Percentiles rank a stretch among this genome's conserved stretches.
Evolutionary conservation across 2,329 filamentous ascomycete species (phyloP).

Genomic region (Penicillium sp.): DNA sequence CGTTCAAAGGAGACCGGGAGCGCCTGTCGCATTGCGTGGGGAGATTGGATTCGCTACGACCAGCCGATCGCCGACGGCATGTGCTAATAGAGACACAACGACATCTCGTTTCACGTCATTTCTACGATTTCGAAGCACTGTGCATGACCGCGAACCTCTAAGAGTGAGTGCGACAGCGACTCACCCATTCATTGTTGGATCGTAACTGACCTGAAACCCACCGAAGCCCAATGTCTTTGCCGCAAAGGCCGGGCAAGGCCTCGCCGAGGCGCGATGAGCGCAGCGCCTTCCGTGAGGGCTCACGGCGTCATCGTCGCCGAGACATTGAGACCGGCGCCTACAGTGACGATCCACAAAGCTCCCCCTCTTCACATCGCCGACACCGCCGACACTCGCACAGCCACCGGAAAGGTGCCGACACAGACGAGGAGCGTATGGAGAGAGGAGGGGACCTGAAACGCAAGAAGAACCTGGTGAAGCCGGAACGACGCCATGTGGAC

Average conservation of each 20-base stretch:
- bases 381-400: constrained; percentile 43
- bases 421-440: constrained; percentile 56
- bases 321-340: constrained; percentile 67
- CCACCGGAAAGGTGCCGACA: constrained; percentile 44
- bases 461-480: constrained; percentile 85
- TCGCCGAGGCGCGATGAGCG: constrained; percentile 59
- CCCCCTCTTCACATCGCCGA: constrained; percentile 38
- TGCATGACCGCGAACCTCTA: constrained; percentile 8
- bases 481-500: constrained; percentile 82
- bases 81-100: constrained; percentile 2
- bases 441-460: constrained; percentile 55
- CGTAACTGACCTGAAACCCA: background rate
- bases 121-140: background rate
- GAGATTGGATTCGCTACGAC: background rate
- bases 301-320: constrained; percentile 58
- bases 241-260: constrained; percentile 62
- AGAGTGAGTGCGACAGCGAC: constrained; percentile 11
- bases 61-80: constrained; percentile 2
- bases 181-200: background rate
- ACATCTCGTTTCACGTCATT: background rate
- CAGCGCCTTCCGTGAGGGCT: constrained; percentile 65
- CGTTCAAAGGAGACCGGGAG: background rate
- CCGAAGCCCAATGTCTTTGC: constrained; percentile 47
- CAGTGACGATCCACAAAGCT: constrained; percentile 33
- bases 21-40: background rate